Conservation (phyloP, 2,329 filamentous ascomycete genomes). For the Hirsutella rhossiliensis region DNA sequence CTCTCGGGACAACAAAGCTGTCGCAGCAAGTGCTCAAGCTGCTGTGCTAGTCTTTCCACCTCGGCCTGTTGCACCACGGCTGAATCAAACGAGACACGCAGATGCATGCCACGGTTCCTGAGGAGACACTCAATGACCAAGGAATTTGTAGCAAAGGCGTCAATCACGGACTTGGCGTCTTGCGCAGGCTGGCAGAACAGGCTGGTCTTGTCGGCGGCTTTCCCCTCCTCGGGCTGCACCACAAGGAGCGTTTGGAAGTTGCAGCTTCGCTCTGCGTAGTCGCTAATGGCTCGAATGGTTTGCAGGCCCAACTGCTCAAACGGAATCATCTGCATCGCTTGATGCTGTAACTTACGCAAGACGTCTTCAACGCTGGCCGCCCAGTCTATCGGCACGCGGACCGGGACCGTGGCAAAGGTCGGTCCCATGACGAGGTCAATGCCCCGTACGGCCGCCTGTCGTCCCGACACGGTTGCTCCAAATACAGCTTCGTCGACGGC, state of each 20-base stretch:
- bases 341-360: conserved; percentile 9
- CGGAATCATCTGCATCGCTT: conserved; percentile 12
- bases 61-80: neutral
- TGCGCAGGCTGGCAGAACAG: no score
- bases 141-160: conserved; percentile 5
- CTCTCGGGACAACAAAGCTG: neutral
- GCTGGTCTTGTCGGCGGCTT: neutral
- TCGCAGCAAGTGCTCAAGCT: conserved; percentile 5
- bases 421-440: conserved; percentile 15
- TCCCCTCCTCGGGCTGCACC: conserved; percentile 4
- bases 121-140: conserved; percentile 5
- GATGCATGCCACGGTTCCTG: conserved; percentile 1
- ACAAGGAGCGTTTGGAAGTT: conserved; percentile 8
- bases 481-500: conserved; percentile 18
- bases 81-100: conserved; percentile 5
- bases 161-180: neutral
- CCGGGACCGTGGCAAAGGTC: conserved; percentile 14
- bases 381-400: conserved; percentile 5
- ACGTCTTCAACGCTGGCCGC: neutral
- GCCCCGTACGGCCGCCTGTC: conserved; percentile 11
- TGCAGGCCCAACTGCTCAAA: conserved; percentile 16
- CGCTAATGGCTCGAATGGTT: conserved; percentile 10
- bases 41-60: neutral
- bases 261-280: conserved; percentile 1
- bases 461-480: conserved; percentile 13